Evolutionary conservation across 2,329 filamentous ascomycete genomes (phyloP), one percentile per base, ranked within the genome.

Genomic region (Fusarium keratoplasticum): DNA sequence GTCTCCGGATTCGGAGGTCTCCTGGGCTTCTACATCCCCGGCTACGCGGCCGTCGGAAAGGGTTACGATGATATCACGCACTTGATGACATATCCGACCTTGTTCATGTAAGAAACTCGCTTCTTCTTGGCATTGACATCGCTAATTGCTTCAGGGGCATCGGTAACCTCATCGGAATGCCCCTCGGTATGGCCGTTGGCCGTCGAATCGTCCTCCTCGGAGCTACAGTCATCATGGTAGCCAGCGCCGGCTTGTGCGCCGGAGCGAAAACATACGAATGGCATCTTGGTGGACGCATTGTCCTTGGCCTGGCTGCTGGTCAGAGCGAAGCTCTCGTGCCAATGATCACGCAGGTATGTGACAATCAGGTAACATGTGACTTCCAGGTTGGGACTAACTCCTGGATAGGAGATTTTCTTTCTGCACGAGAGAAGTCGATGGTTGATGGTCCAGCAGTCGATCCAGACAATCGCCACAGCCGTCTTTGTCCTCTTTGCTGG

Each of bases 121-220:
- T 6, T 36, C 20, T 7, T 25, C 33, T 38, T 57, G 7, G 4
- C 13, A 2, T 13, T 2, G 11, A 7, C 20, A 25, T 36, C 14
- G 20, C 54, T 57, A 31, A 57, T 22, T 16, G 27, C 25, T 6
- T 14, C 20, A 71, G 68, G 68, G 74, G 74, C 14, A 76, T 76
- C 57, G 74, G 74, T 11, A 76, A 76, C 18, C 67, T 76, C 54
- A 75, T 76, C 1, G 74, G 74, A 16, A 76, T 76, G 74, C 74
- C 74, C 4, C 11, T 76, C 5, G 74, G 69, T 16, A 76, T 76
- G 40, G 74, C 71, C 1, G 44, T 76, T 58, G 74, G 74, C 36
- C 74, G 74, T 31, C 71, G 74, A 65, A 50, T 74, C 44, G 74
- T 76, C 16, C 74, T 76, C 11, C 72, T 76, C 33, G 66, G 20